Evolutionary conservation across 2,329 filamentous ascomycete genomes (phyloP), one percentile per base, ranked within the genome.

Genomic region (Colletotrichum incanum): DNA sequence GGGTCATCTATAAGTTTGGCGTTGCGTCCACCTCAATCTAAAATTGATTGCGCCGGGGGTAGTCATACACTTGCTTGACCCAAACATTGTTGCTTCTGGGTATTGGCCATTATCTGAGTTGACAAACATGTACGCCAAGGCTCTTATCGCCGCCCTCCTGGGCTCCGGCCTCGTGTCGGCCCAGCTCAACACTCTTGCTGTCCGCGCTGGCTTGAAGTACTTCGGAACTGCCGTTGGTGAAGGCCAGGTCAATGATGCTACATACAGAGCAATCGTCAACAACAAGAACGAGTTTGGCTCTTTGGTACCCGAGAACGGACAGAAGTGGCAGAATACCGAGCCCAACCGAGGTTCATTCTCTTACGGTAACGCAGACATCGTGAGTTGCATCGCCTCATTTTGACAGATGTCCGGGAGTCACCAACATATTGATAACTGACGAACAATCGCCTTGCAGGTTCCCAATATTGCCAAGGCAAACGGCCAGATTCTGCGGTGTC

Each of bases 221-320:
- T 92, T 91, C 67, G 90, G 90, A 64, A 87, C 90, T 1, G 90
- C 90, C 2, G 90, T 90, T 39, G 90, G 92, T 79, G 73, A 74
- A 60, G 62, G 71, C 20, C 62, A 47, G 26, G 77, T 79, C 9
- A 85, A 88, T 72, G 80, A 87, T 39, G 80, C 83, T 23, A 79
- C 85, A 50, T 92, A 92, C 76, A 81, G 87, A 52, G 78, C 80
- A 3, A 88, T 90, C 73, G 81, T 92, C 43, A 84, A 83, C 71
- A 82, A 90, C 77, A 83, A 77, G 11, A 80, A 82, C 43, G 88
- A 91, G 74, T 93, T 92, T 76, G 90, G 90, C 31, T 87, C 90
- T 76, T 85, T 90, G 37, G 92, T 90, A 0, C 88, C 90, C 0
- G 87, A 87, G 65, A 92, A 92, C 77, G 85, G 87, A 16, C 87